Percentiles rank a stretch among this genome's conserved stretches.
phyloP scores from a whole-genome alignment of 2,329 filamentous ascomycete genomes.

The Lecanosticta acicola region DNA sequence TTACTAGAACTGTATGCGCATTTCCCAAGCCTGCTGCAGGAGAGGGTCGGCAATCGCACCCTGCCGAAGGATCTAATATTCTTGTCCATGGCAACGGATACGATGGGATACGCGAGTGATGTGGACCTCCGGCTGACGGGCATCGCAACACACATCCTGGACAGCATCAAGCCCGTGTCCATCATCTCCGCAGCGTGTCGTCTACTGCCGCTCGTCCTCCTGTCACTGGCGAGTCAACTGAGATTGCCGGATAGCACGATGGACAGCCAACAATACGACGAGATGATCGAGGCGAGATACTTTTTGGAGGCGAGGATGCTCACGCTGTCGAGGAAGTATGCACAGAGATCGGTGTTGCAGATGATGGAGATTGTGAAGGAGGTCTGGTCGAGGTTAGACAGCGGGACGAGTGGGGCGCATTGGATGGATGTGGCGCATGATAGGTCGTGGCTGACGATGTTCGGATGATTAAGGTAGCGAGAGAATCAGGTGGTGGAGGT shows the following conservation, averaged over 20 bases:
- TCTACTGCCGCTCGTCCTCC: conserved; percentile 49
- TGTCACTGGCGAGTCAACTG: conserved; percentile 48
- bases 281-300: conserved; percentile 36
- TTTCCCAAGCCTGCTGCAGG: conserved; percentile 40
- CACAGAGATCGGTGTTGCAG: conserved; percentile 48
- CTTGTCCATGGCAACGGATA: neutral
- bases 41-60: neutral
- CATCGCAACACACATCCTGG: conserved; percentile 48
- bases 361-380: conserved; percentile 49
- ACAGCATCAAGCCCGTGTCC: conserved; percentile 46
- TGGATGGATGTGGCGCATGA: conserved; percentile 56
- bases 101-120: conserved; percentile 9
- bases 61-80: neutral
- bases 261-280: conserved; percentile 39
- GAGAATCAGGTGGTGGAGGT: neutral
- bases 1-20: conserved; percentile 52
- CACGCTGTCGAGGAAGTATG: conserved; percentile 42
- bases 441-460: conserved; percentile 51
- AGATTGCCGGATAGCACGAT: conserved; percentile 38
- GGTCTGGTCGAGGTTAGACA: conserved; percentile 50
- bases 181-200: conserved; percentile 50
- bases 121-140: conserved; percentile 44
- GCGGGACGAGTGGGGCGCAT: conserved; percentile 43
- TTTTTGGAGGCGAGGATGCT: conserved; percentile 48
- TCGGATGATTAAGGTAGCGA: conserved; percentile 35